These are phyloP conservation scores for Mycogone perniciosa DNA, from an alignment of 2,329 filamentous ascomycete species.

Conservation along the genomic window DNA sequence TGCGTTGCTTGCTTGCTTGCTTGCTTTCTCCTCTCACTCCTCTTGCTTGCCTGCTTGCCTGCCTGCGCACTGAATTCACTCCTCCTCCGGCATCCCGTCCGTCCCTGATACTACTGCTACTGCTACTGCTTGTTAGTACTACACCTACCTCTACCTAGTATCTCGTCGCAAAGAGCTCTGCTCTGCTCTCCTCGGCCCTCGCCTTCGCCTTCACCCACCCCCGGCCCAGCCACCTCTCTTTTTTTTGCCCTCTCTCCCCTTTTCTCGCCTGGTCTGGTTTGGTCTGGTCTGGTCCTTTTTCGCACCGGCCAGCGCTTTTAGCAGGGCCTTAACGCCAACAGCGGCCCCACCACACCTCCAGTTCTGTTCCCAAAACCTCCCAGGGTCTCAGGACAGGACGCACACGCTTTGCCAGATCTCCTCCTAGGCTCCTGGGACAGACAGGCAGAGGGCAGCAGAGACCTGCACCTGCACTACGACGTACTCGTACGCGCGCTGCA, in stretches of 20 bases:
- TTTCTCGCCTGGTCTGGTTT: neutral
- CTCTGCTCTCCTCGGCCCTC: neutral
- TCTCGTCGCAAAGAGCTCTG: neutral
- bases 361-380: neutral
- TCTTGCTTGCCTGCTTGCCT: neutral
- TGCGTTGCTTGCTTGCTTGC: neutral
- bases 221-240: conserved; percentile 12
- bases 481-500: neutral
- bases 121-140: conserved; percentile 4
- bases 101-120: neutral
- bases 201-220: neutral
- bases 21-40: neutral
- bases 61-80: neutral
- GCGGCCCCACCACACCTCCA: conserved; percentile 11
- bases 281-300: conserved; percentile 2
- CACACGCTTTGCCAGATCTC: conserved; percentile 10
- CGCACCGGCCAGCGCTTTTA: conserved; percentile 3
- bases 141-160: neutral
- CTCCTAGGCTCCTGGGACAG: neutral
- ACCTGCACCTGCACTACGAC: neutral
- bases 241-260: neutral
- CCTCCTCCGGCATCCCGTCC: neutral
- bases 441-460: neutral
- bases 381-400: conserved; percentile 7
- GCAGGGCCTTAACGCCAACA: conserved; percentile 2